Conservation (phyloP, 805 yeast species). For the Kuraishia piskuri region DNA sequence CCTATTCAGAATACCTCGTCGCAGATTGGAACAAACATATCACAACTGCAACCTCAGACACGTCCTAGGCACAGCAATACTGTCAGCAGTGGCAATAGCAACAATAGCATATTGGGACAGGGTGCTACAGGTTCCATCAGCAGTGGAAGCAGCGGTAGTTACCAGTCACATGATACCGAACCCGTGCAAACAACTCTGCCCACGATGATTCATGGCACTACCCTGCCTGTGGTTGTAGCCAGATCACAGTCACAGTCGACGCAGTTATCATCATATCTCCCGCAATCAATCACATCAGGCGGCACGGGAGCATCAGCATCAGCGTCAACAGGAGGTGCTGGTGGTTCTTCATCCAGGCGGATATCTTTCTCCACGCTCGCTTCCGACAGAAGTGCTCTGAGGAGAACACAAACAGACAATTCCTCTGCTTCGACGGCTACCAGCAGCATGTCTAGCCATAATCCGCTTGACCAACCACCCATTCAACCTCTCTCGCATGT, state of each 20-base stretch:
- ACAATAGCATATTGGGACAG: not conserved
- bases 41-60: not conserved
- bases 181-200: not conserved
- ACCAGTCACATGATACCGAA: not conserved
- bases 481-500: not conserved
- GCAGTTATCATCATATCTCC: not conserved
- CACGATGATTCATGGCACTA: not conserved
- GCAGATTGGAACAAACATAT: not conserved
- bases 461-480: not conserved
- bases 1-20: conserved; percentile 1
- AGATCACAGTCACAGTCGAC: not conserved
- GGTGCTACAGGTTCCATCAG: not conserved
- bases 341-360: not conserved
- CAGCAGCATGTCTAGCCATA: not conserved
- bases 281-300: not conserved
- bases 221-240: not conserved
- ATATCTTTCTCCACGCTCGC: not conserved
- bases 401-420: not conserved
- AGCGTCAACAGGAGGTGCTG: too few relatives aligned
- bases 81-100: not conserved
- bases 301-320: not conserved
- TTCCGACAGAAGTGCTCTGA: not conserved
- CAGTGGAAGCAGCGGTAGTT: not conserved
- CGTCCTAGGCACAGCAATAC: not conserved
- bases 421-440: not conserved